phyloP scores from a whole-genome alignment of 441 rosid genomes.

The Erysimum cheiri region DNA sequence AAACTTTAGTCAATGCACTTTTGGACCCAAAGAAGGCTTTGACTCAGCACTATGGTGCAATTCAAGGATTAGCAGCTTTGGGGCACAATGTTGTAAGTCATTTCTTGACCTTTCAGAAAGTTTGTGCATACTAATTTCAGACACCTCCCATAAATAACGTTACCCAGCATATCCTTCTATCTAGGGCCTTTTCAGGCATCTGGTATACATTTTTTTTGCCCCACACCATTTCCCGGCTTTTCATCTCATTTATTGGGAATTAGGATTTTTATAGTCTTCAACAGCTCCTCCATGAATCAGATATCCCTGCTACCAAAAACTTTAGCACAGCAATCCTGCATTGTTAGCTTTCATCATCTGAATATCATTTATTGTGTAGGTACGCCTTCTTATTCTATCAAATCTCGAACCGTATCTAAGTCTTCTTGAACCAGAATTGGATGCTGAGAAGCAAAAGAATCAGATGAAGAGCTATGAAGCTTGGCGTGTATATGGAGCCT shows the following conservation, averaged over 20 bases:
- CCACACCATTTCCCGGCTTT: background rate
- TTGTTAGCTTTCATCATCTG: conserved; percentile 6
- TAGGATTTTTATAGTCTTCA: background rate
- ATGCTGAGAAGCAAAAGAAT: conserved; percentile 83
- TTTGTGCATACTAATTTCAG: conserved; percentile 3
- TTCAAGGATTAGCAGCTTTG: conserved; percentile 90
- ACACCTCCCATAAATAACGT: conserved; percentile 5
- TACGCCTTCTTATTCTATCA: conserved; percentile 77
- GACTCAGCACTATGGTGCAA: conserved; percentile 94
- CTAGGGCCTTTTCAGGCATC: conserved; percentile 1
- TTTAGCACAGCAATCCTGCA: conserved; percentile 12
- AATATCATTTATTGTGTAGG: conserved; percentile 50
- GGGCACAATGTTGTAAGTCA: conserved; percentile 84
- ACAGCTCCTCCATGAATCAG: background rate
- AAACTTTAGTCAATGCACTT: conserved; percentile 81
- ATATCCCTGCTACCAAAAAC: background rate
- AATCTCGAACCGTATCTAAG: conserved; percentile 78
- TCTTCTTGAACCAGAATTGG: conserved; percentile 92
- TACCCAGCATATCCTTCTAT: conserved; percentile 18
- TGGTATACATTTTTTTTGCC: background rate
- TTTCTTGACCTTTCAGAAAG: conserved; percentile 33
- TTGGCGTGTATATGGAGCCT: conserved; percentile 90
- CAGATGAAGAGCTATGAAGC: conserved; percentile 90
- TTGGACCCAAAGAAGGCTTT: conserved; percentile 84
- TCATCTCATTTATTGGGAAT: conserved; percentile 8